These are phyloP conservation scores for Ganoderma lucidum DNA, from an alignment of 1,284 basidiomycete genomes.

Conservation along the genomic window DNA sequence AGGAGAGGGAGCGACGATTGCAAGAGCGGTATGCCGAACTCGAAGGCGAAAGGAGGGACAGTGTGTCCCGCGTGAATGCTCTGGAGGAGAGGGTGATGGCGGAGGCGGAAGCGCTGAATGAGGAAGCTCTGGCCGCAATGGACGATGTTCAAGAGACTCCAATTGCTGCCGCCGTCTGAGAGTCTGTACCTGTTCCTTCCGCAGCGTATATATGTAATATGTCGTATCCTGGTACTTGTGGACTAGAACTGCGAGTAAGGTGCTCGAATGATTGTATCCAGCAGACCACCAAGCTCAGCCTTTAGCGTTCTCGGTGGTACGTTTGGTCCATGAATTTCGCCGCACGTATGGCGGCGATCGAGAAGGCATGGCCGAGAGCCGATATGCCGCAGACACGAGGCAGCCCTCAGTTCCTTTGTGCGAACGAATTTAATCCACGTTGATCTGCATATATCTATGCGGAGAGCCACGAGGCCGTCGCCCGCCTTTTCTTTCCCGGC, in stretches of 20 bases:
- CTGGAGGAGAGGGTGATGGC: constrained; percentile 82
- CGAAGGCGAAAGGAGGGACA: constrained; percentile 74
- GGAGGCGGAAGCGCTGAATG: constrained; percentile 85
- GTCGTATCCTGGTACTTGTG: background rate
- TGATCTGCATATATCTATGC: constrained; percentile 6
- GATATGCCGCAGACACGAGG: constrained; percentile 31
- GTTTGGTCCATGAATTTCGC: constrained; percentile 20
- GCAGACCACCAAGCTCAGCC: background rate
- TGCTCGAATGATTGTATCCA: background rate
- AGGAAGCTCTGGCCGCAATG: constrained; percentile 71
- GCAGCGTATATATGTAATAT: background rate
- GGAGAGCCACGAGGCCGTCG: background rate
- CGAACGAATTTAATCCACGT: constrained; percentile 9
- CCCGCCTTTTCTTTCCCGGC: constrained; percentile 9
- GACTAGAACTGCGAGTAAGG: background rate
- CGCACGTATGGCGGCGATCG: constrained; percentile 15
- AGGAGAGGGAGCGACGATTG: constrained; percentile 76
- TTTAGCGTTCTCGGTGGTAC: constrained; percentile 9
- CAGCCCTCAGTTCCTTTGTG: constrained; percentile 9
- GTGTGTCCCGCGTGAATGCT: constrained; percentile 63
- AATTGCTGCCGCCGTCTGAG: constrained; percentile 14
- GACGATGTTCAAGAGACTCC: constrained; percentile 45
- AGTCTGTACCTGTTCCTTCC: background rate
- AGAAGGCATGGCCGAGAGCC: constrained; percentile 23
- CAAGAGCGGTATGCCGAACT: constrained; percentile 89